A percentile compares a stretch with the other conserved stretches of the same genome.
phyloP scores from a whole-genome alignment of 2,329 filamentous ascomycete genomes.

The Pyricularia sp. region DNA sequence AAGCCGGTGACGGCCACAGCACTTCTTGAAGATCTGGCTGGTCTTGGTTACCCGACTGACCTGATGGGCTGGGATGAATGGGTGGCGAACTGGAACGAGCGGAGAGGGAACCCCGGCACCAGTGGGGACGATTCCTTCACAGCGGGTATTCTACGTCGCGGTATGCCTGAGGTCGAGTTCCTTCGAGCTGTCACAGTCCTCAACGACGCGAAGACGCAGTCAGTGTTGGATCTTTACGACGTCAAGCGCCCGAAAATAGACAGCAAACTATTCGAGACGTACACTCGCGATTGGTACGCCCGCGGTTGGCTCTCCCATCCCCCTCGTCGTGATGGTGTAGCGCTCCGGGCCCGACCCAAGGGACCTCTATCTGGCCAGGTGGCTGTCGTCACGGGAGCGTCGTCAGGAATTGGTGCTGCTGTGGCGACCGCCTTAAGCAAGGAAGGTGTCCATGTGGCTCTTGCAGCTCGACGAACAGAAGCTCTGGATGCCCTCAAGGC shows the following conservation, averaged over 20 bases:
- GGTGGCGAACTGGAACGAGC: neutral
- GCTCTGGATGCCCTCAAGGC: conserved; percentile 55
- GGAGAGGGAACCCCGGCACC: neutral
- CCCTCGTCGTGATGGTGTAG: conserved; percentile 70
- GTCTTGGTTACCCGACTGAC: conserved; percentile 18
- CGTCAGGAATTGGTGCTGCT: conserved; percentile 33
- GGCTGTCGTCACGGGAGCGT: neutral
- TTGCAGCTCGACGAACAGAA: conserved; percentile 58
- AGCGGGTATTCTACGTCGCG: conserved; percentile 64
- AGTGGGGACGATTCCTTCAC: conserved; percentile 58
- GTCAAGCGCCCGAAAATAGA: conserved; percentile 58
- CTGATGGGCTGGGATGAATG: neutral
- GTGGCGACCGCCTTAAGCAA: conserved; percentile 54
- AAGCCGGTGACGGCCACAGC: conserved; percentile 51
- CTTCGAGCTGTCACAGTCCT: conserved; percentile 59
- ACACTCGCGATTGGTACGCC: conserved; percentile 68
- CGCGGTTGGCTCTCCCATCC: conserved; percentile 60
- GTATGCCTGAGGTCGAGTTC: conserved; percentile 66
- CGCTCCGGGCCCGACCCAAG: conserved; percentile 37
- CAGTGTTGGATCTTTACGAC: conserved; percentile 37
- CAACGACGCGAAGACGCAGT: conserved; percentile 54
- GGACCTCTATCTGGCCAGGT: neutral
- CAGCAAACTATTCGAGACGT: conserved; percentile 57
- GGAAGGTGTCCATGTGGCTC: conserved; percentile 58
- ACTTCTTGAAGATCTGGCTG: conserved; percentile 50